Conservation (phyloP, 495 filamentous ascomycete genomes). For the Penicillium pancosmium region DNA sequence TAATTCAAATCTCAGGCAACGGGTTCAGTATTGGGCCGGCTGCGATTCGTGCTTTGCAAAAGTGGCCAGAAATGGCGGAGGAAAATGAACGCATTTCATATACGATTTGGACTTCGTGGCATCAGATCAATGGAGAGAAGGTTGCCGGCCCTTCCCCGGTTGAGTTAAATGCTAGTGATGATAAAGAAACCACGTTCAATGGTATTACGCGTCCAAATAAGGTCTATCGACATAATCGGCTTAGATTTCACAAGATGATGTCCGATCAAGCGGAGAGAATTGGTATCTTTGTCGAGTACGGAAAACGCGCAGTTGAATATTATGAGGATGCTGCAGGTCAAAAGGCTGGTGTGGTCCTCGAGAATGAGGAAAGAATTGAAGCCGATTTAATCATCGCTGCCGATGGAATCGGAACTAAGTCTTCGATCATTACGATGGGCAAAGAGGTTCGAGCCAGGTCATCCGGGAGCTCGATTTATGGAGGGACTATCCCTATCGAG, state of each 20-base stretch:
- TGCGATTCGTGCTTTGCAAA: constrained; percentile 52
- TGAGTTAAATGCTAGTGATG: constrained; percentile 2
- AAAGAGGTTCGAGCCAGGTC: constrained; percentile 15
- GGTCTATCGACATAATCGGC: constrained; percentile 48
- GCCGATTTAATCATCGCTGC: constrained; percentile 61
- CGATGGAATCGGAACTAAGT: constrained; percentile 57
- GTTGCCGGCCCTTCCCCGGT: constrained; percentile 49
- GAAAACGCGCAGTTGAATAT: constrained; percentile 50
- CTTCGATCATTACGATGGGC: constrained; percentile 43
- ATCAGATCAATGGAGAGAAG: constrained; percentile 54
- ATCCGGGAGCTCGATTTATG: constrained; percentile 18
- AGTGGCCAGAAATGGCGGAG: constrained; percentile 57
- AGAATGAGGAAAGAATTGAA: constrained; percentile 46
- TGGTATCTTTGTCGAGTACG: constrained; percentile 54
- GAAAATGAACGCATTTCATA: constrained; percentile 50
- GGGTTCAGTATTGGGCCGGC: constrained; percentile 53
- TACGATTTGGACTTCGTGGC: constrained; percentile 53
- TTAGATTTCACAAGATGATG: constrained; percentile 59
- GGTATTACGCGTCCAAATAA: constrained; percentile 37
- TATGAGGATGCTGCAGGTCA: constrained; percentile 43
- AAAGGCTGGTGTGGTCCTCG: constrained; percentile 46
- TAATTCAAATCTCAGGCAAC: constrained; percentile 44
- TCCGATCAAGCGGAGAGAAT: constrained; percentile 51
- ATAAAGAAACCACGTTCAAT: constrained; percentile 2
- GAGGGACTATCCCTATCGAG: constrained; percentile 15